Evolutionary conservation across 805 yeast genomes (phyloP).

Genomic region (Zygotorulaspora sp.): DNA sequence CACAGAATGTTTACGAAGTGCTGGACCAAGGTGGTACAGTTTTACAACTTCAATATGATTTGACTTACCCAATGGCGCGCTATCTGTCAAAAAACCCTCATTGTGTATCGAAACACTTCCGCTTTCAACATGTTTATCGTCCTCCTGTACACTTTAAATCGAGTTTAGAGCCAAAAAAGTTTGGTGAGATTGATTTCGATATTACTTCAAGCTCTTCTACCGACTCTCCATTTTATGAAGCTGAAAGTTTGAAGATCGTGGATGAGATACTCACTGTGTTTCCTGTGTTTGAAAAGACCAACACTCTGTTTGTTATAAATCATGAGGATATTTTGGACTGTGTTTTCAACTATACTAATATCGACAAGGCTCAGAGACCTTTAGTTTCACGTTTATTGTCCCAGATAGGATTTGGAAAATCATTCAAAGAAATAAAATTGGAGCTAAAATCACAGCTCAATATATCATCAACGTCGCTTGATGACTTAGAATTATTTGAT

Average conservation of each 20-base stretch:
- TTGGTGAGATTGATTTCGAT: constrained; percentile 84
- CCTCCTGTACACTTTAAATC: constrained; percentile 47
- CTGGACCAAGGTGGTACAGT: constrained; percentile 85
- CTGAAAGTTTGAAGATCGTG: constrained; percentile 79
- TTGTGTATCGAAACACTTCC: constrained; percentile 50
- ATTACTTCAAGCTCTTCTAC: constrained; percentile 48
- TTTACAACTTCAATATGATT: constrained; percentile 82
- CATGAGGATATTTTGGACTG: constrained; percentile 77
- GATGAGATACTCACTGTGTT: constrained; percentile 65
- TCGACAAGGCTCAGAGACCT: constrained; percentile 66
- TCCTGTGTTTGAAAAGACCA: constrained; percentile 60
- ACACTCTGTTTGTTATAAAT: constrained; percentile 60
- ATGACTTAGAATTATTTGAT: constrained; percentile 76
- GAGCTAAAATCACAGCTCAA: constrained; percentile 61
- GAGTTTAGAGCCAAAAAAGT: constrained; percentile 71
- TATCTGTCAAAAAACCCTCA: constrained; percentile 59
- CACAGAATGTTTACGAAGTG: constrained; percentile 69
- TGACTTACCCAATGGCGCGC: constrained; percentile 87
- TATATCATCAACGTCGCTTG: constrained; percentile 74
- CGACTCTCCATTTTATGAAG: constrained; percentile 62
- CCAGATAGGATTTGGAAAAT: constrained; percentile 66
- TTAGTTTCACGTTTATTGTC: constrained; percentile 70
- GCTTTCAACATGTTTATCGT: constrained; percentile 79
- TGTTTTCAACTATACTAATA: constrained; percentile 74
- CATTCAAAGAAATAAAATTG: constrained; percentile 52